A percentile compares a stretch with the other conserved stretches of the same genome.
These are phyloP conservation scores for Epithemia pelagica DNA, from an alignment of 108 stramenopile species.

Conservation along the genomic window DNA sequence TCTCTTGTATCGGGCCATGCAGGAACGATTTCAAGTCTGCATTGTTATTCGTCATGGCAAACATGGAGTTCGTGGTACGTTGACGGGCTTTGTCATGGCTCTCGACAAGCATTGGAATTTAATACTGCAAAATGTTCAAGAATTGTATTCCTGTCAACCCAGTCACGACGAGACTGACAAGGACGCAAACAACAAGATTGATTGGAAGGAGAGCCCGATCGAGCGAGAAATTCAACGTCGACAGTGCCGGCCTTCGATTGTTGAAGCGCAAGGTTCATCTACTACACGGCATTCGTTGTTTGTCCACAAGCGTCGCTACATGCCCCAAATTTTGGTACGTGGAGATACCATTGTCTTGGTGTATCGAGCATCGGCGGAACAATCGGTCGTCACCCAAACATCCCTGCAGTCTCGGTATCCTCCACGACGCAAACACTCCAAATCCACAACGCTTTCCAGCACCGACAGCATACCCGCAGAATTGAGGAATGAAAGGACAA, in stretches of 20 bases:
- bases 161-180: not conserved
- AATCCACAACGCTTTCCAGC: not conserved
- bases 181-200: not conserved
- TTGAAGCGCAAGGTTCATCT: too few relatives aligned
- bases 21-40: constrained; percentile 40
- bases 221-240: constrained; percentile 33
- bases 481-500: constrained; percentile 3
- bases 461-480: not conserved
- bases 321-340: constrained; percentile 65
- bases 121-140: constrained; percentile 69
- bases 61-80: constrained; percentile 66
- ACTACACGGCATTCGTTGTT: not conserved
- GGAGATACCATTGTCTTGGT: constrained; percentile 81
- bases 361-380: constrained; percentile 55
- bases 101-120: constrained; percentile 84
- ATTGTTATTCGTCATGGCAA: constrained; percentile 61
- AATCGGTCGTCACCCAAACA: constrained; percentile 23
- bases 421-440: too few relatives aligned
- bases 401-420: not conserved
- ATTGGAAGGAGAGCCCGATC: constrained; percentile 14
- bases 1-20: constrained; percentile 39
- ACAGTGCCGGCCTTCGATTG: too few relatives aligned
- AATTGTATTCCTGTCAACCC: constrained; percentile 53
- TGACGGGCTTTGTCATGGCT: constrained; percentile 65
- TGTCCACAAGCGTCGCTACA: constrained; percentile 25